Evolutionary conservation across 805 yeast species (phyloP).

Genomic region (Cyberlindnera maclurae): DNA sequence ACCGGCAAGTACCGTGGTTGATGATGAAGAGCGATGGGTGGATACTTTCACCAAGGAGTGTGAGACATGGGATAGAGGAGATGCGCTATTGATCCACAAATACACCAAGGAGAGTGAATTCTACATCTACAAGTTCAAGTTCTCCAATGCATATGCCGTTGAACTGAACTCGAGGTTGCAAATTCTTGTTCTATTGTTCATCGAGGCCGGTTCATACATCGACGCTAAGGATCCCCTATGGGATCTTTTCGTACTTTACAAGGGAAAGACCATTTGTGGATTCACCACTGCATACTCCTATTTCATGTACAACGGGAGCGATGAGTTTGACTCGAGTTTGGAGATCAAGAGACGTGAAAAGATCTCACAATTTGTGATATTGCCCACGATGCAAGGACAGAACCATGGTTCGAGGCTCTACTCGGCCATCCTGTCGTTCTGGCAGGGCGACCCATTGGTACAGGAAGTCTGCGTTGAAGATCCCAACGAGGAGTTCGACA

Average conservation of each 20-base stretch:
- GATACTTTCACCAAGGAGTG: slow-evolving; percentile 45
- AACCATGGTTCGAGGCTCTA: slow-evolving; percentile 70
- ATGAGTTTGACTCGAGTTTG: slow-evolving; percentile 37
- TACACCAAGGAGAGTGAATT: slow-evolving; percentile 34
- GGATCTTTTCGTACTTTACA: slow-evolving; percentile 60
- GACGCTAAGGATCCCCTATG: slow-evolving; percentile 71
- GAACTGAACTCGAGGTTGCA: slow-evolving; percentile 66
- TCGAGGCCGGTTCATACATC: slow-evolving; percentile 90
- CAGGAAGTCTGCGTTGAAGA: slow-evolving; percentile 86
- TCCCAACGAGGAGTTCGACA: slow-evolving; percentile 90
- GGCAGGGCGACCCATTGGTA: slow-evolving; percentile 47
- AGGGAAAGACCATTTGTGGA: slow-evolving; percentile 49
- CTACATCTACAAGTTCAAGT: slow-evolving; percentile 40
- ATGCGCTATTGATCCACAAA: slow-evolving; percentile 24
- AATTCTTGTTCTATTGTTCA: slow-evolving; percentile 72
- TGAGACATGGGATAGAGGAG: slow-evolving; percentile 30
- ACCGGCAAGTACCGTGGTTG: slow-evolving; percentile 53
- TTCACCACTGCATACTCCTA: slow-evolving; percentile 80
- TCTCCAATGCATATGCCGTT: slow-evolving; percentile 32
- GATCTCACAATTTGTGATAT: slow-evolving; percentile 77
- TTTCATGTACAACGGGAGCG: slow-evolving; percentile 61
- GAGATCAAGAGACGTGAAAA: slow-evolving; percentile 47
- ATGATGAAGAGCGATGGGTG: slow-evolving; percentile 66
- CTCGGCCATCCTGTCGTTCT: slow-evolving; percentile 41
- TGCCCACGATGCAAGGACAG: slow-evolving; percentile 77